A percentile compares a stretch with the other conserved stretches of the same genome.
Conservation (phyloP, 257 asterid species). For the Vinca minor region DNA sequence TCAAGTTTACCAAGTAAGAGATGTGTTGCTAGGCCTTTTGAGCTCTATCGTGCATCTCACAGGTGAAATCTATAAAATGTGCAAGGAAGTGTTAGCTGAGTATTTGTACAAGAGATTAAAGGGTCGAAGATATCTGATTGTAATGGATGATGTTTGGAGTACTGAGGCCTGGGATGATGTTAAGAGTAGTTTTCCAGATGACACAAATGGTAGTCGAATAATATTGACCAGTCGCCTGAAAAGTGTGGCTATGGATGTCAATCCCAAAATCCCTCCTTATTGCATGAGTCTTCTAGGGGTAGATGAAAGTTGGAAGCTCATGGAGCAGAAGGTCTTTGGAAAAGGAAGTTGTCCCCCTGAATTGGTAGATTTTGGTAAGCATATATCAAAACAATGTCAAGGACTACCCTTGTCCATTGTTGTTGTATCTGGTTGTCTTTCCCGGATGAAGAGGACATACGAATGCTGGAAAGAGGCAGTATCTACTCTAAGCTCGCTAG, state of each 20-base stretch:
- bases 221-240: not conserved
- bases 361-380: not conserved
- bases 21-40: not conserved
- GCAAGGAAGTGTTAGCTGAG: not conserved
- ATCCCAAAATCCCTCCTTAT: not conserved
- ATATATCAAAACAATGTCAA: not conserved
- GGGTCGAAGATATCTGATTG: not conserved
- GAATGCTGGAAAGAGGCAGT: not conserved
- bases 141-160: conserved; percentile 11
- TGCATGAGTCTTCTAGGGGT: not conserved
- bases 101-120: not conserved
- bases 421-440: not conserved
- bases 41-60: not conserved
- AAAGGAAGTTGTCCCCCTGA: not conserved
- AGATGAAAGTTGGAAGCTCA: conserved; percentile 1
- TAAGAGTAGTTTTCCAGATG: not conserved
- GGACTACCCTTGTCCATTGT: conserved; percentile 6
- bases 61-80: not conserved
- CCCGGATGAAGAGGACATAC: not conserved
- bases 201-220: conserved; percentile 1
- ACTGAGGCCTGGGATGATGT: not conserved
- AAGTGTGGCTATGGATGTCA: not conserved
- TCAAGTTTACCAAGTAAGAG: not conserved
- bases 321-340: not conserved
- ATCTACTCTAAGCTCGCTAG: not conserved